Percentiles rank a stretch among this genome's conserved stretches.
phyloP scores from a whole-genome alignment of 305 asterid species.

The Fraxinus baroniana region DNA sequence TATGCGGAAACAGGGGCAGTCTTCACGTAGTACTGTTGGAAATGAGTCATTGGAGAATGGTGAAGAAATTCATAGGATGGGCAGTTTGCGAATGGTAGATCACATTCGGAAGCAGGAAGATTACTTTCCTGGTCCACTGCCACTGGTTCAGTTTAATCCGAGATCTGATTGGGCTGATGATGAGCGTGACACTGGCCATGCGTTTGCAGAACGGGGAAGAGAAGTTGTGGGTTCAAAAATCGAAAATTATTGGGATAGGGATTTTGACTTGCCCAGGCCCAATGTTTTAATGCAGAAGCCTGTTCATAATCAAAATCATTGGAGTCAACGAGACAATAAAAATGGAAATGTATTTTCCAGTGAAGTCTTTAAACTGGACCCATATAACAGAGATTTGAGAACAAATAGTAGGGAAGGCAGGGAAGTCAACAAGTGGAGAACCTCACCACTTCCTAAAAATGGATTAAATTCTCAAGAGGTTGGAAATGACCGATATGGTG shows the following conservation, averaged over 20 bases:
- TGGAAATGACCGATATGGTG: slow-evolving; percentile 40
- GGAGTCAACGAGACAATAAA: slow-evolving; percentile 64
- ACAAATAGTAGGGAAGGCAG: slow-evolving; percentile 57
- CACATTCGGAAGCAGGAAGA: slow-evolving; percentile 52
- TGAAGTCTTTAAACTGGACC: slow-evolving; percentile 58
- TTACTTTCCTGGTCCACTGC: slow-evolving; percentile 65
- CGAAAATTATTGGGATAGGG: slow-evolving; percentile 82
- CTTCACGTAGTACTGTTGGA: slow-evolving; percentile 36
- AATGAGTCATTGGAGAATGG: slow-evolving; percentile 47
- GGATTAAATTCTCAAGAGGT: slow-evolving; percentile 38
- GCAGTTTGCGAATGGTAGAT: slow-evolving; percentile 35
- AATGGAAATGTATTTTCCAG: slow-evolving; percentile 54
- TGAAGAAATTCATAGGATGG: slow-evolving; percentile 37
- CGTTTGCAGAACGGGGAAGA: slow-evolving; percentile 64
- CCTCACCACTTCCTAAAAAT: slow-evolving; percentile 45
- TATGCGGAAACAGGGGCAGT: slow-evolving; percentile 44
- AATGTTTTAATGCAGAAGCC: slow-evolving; percentile 64
- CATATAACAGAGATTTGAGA: slow-evolving; percentile 48
- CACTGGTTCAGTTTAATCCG: slow-evolving; percentile 74
- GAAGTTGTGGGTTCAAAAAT: slow-evolving; percentile 54
- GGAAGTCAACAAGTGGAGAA: slow-evolving; percentile 64
- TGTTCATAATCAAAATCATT: slow-evolving; percentile 40
- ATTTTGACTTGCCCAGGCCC: slow-evolving; percentile 78
- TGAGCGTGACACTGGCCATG: slow-evolving; percentile 93
- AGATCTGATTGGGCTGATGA: slow-evolving; percentile 99